Evolutionary conservation across 139 green algal genomes (phyloP).

Genomic region (Ettlia oleoabundans): DNA sequence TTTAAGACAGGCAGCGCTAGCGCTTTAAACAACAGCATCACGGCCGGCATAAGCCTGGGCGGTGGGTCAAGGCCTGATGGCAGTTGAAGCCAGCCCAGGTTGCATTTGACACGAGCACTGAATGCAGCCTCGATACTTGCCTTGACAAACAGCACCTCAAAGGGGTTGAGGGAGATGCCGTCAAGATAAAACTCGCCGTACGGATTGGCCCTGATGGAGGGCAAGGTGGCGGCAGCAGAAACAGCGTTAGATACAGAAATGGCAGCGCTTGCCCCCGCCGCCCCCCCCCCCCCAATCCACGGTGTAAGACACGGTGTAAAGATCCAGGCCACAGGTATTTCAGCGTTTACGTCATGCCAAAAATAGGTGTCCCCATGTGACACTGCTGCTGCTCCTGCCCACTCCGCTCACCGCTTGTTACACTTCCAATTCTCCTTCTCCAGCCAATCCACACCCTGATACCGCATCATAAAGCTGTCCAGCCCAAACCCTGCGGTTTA

Average conservation of each 20-base stretch:
- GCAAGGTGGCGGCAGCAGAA: neutral
- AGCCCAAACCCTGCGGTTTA: slow-evolving; percentile 61
- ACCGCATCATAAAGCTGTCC: slow-evolving; percentile 70
- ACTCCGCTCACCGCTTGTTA: slow-evolving; percentile 46
- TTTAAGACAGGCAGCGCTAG: neutral
- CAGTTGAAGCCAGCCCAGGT: too few relatives aligned
- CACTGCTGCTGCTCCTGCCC: too few relatives aligned
- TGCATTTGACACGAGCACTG: too few relatives aligned
- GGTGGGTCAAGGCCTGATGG: too few relatives aligned
- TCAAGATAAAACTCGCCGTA: slow-evolving; percentile 55
- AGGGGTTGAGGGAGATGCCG: slow-evolving; percentile 62
- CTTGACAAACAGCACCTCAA: slow-evolving; percentile 83
- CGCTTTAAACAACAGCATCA: neutral
- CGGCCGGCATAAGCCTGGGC: too few relatives aligned
- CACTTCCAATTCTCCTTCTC: slow-evolving; percentile 54
- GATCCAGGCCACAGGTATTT: too few relatives aligned
- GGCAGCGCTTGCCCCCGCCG: too few relatives aligned
- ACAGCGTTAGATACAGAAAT: neutral
- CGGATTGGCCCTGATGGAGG: slow-evolving; percentile 42
- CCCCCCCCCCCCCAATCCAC: too few relatives aligned
- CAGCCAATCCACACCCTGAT: slow-evolving; percentile 77
- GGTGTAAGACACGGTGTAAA: too few relatives aligned
- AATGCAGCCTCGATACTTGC: too few relatives aligned
- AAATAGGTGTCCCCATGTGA: too few relatives aligned
- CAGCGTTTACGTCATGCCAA: too few relatives aligned